These are phyloP conservation scores for Circinella umbellata DNA, from an alignment of 371 early-diverging fungal genomes.

Conservation along the genomic window DNA sequence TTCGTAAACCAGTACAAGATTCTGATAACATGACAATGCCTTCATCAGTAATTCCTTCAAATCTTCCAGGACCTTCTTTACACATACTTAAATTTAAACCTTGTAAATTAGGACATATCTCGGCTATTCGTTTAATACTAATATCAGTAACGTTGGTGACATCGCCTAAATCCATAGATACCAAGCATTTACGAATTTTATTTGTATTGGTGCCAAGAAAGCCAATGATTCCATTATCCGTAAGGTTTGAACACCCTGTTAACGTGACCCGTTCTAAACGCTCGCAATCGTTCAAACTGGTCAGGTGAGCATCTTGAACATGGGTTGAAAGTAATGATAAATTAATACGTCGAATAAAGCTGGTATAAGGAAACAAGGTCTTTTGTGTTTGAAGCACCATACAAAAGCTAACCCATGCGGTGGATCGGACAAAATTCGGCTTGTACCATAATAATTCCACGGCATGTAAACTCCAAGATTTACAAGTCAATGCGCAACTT, in stretches of 20 bases:
- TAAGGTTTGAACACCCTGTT: conserved; percentile 54
- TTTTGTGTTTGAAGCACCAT: conserved; percentile 23
- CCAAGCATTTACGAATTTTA: conserved; percentile 29
- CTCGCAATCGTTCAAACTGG: conserved; percentile 46
- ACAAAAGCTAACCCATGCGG: conserved; percentile 34
- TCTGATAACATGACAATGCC: conserved; percentile 45
- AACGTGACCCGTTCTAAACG: conserved; percentile 66
- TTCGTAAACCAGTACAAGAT: conserved; percentile 39
- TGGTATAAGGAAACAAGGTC: conserved; percentile 49
- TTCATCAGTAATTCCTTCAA: conserved; percentile 39
- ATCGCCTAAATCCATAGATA: conserved; percentile 52
- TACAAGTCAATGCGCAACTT: conserved; percentile 47
- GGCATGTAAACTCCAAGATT: conserved; percentile 52
- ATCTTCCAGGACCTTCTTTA: conserved; percentile 31
- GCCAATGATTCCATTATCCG: conserved; percentile 46
- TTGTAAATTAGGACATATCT: conserved; percentile 42
- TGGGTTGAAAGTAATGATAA: conserved; percentile 54
- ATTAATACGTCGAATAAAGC: conserved; percentile 65
- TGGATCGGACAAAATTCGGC: conserved; percentile 39
- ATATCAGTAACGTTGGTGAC: conserved; percentile 40
- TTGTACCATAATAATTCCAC: conserved; percentile 58
- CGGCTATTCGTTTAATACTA: conserved; percentile 39
- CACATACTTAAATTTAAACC: conserved; percentile 51
- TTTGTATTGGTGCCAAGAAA: conserved; percentile 30
- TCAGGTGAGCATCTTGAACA: conserved; percentile 47